These are phyloP conservation scores for Buxus sempervirens DNA, from an alignment of 164 flowering plant genomes.

Conservation along the genomic window DNA sequence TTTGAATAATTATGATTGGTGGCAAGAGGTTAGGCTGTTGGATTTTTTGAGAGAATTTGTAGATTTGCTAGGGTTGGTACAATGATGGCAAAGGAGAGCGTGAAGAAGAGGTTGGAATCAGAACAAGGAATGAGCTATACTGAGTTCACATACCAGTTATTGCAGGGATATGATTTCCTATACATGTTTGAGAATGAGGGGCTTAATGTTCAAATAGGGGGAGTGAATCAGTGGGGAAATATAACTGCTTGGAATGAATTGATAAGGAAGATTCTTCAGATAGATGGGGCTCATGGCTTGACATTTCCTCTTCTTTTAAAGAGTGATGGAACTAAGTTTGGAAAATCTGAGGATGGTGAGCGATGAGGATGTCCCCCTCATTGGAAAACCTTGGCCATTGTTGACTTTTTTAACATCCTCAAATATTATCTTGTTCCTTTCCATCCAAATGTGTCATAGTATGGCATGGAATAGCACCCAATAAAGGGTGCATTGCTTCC, in stretches of 20 bases:
- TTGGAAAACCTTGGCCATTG: no score
- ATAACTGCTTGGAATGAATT: constrained; percentile 84
- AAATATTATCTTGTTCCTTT: no score
- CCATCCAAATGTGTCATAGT: no score
- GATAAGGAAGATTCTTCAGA: constrained; percentile 52
- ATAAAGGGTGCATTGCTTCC: no score
- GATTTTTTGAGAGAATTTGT: constrained; percentile 59
- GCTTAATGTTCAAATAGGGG: constrained; percentile 79
- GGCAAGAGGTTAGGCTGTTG: constrained; percentile 62
- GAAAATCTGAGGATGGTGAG: constrained; percentile 86
- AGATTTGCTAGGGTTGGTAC: constrained; percentile 63
- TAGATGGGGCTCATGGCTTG: constrained; percentile 63
- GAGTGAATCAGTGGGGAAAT: constrained; percentile 91
- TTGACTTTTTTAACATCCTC: no score
- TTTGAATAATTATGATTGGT: constrained; percentile 81
- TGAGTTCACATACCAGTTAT: constrained; percentile 66
- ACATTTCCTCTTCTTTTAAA: constrained; percentile 82
- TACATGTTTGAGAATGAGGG: constrained; percentile 40
- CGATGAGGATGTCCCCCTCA: constrained; percentile 68
- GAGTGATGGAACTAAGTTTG: constrained; percentile 83
- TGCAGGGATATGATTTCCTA: constrained; percentile 42
- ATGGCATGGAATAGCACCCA: no score
- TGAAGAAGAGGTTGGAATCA: constrained; percentile 35
- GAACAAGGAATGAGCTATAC: constrained; percentile 31
- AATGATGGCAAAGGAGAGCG: constrained; percentile 31